Evolutionary conservation across 768 basidiomycete species (phyloP).

Genomic region (Leccinum subtestaceum): DNA sequence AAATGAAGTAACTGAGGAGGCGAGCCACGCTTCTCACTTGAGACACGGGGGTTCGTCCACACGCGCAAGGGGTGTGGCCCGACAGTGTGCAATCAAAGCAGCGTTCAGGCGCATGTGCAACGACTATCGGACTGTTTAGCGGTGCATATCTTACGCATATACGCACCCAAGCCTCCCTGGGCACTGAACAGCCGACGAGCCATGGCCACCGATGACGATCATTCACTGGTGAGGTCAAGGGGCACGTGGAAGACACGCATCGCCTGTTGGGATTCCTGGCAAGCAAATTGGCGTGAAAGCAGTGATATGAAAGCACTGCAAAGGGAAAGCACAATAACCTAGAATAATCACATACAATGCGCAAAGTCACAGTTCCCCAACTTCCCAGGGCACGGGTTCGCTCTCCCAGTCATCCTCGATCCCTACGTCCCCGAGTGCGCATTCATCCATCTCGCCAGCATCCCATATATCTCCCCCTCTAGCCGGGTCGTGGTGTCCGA

Average conservation of each 20-base stretch:
- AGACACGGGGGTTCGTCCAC: conserved; percentile 25
- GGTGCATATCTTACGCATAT: conserved; percentile 13
- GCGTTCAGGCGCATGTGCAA: conserved; percentile 5
- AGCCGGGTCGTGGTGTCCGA: conserved; percentile 54
- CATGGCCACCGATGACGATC: background rate
- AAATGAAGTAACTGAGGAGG: conserved; percentile 22
- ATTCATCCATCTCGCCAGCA: conserved; percentile 58
- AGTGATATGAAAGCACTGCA: conserved; percentile 35
- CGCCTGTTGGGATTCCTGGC: conserved; percentile 18
- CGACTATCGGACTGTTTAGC: conserved; percentile 10
- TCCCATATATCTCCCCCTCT: conserved; percentile 77
- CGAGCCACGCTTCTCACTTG: conserved; percentile 25
- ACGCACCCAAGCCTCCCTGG: conserved; percentile 15
- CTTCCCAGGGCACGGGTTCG: conserved; percentile 80
- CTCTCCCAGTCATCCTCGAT: conserved; percentile 72
- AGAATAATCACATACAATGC: conserved; percentile 30
- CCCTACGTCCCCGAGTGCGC: conserved; percentile 41
- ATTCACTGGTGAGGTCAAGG: background rate
- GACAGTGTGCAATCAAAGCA: conserved; percentile 18
- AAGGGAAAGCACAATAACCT: conserved; percentile 24
- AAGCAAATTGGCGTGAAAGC: conserved; percentile 23
- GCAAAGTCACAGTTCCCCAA: conserved; percentile 59
- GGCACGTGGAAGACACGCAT: conserved; percentile 29
- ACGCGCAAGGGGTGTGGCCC: conserved; percentile 28
- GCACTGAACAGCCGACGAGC: conserved; percentile 12